A percentile compares a stretch with the other conserved stretches of the same genome.
Evolutionary conservation across 805 yeast genomes (phyloP).

Genomic region (Candida yuanshanica): DNA sequence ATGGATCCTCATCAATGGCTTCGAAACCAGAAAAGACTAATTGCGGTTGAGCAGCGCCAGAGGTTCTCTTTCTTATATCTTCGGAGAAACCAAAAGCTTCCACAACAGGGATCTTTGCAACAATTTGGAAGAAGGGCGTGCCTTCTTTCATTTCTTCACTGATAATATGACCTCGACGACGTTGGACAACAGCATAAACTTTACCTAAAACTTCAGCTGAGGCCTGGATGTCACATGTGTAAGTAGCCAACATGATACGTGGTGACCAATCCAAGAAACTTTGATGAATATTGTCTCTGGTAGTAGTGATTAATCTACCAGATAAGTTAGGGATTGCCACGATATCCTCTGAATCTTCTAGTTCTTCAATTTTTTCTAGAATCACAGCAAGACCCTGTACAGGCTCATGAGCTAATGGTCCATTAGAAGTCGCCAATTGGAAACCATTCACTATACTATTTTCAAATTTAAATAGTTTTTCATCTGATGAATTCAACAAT

Average conservation of each 20-base stretch:
- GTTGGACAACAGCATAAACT: constrained; percentile 90
- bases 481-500: constrained; percentile 18
- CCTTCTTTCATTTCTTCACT: constrained; percentile 98
- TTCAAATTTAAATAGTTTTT: constrained; percentile 36
- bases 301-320: constrained; percentile 69
- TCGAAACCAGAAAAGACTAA: constrained; percentile 86
- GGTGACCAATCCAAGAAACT: constrained; percentile 81
- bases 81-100: constrained; percentile 97
- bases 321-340: constrained; percentile 40
- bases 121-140: constrained; percentile 88
- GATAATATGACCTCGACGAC: constrained; percentile 75
- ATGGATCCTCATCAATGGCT: constrained; percentile 86
- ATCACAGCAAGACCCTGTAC: constrained; percentile 70
- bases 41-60: constrained; percentile 98
- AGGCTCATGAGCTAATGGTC: constrained; percentile 87
- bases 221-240: constrained; percentile 92
- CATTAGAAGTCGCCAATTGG: constrained; percentile 73
- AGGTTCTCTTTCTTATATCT: constrained; percentile 85
- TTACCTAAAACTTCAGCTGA: constrained; percentile 91
- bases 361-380: constrained; percentile 34
- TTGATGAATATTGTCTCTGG: constrained; percentile 67
- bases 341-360: constrained; percentile 22
- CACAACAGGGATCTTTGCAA: constrained; percentile 82
- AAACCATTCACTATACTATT: constrained; percentile 76
- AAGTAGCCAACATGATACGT: constrained; percentile 86